phyloP scores from a whole-genome alignment of 768 basidiomycete species.

The Udeniomyces megalosporus region DNA sequence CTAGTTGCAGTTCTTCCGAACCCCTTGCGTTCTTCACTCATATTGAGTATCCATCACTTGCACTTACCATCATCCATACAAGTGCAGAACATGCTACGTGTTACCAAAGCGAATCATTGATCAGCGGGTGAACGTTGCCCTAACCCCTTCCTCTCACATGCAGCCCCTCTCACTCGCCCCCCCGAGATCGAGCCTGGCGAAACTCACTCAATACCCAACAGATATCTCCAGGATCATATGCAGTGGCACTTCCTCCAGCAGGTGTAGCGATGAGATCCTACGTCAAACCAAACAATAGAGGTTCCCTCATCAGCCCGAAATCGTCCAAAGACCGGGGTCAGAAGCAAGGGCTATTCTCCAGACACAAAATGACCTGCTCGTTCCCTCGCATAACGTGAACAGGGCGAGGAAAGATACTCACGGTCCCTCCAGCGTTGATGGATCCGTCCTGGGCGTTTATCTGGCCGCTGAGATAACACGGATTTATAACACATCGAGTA shows the following conservation, averaged over 20 bases:
- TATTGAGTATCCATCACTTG: neutral
- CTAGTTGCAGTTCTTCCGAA: neutral
- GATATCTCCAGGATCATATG: conserved; percentile 45
- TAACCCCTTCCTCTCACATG: too few species aligned
- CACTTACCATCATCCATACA: neutral
- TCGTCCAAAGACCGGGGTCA: too few species aligned
- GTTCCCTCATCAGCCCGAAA: too few species aligned
- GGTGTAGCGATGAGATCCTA: conserved; percentile 15
- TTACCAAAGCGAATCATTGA: too few species aligned
- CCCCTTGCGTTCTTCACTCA: too few species aligned
- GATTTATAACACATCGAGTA: neutral
- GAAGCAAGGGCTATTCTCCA: neutral
- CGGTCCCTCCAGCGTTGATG: conserved; percentile 10
- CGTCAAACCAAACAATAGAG: neutral
- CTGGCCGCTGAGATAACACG: neutral
- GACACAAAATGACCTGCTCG: neutral
- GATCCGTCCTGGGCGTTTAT: neutral
- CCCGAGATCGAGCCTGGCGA: neutral
- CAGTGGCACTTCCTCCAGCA: conserved; percentile 1
- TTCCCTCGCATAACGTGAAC: neutral
- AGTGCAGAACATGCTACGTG: neutral
- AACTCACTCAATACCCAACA: conserved; percentile 42
- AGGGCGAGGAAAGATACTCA: neutral
- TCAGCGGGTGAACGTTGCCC: too few species aligned
- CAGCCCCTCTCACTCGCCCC: too few species aligned